Base-by-base conservation (phyloP, 352 stramenopile genomes). In the Plasmopara viticola region DNA sequence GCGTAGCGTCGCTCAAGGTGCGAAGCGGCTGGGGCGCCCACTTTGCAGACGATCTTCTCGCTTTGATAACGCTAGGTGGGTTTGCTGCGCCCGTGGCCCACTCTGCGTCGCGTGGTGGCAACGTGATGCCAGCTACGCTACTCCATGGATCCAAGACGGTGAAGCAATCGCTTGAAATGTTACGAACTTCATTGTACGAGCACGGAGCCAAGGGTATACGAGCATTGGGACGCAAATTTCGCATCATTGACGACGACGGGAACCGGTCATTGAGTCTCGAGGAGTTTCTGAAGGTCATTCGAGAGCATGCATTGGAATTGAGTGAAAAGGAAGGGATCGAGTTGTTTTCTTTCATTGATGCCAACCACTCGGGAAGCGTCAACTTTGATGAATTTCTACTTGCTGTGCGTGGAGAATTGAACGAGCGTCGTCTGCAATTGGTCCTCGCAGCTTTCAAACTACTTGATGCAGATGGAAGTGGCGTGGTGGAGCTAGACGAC, bases 211-310 rank as follows among this genome's bases (percentile, higher is more conserved):
- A 80, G 30, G 79, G 82, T 2, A 87, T 92, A 50, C 72, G 76
- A 18, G 76, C 75, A 29, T 56, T 93, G 18, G 79, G 82, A 29
- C 79, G 82, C 56, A 93, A 93, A 61, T 90, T 96, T 59, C 80
- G 84, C 17, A 92, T 95, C 66, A 90, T 95, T 48, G 86, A 95
- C 56, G 81, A 95, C 54, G 80, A 95, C 51, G 81, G 82, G 38
- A 92, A 95, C 71, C 66, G 71, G 13, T 78, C 76, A 43, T 50
- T 95, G 41, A 88, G 67, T 48, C 51, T 81, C 17, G 56, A 68
- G 9, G 87, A 96, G 61, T 91, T 96, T 51, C 57, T 56, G 34
- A 90, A 93, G 65, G 82, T 78, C 9, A 74, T 93, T 44, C 63
- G 64, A 28, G 82, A 90, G 48, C 79, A 90, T 50, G 65, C 66